These are phyloP conservation scores for Barnettozyma wickerhamii DNA, from an alignment of 805 yeast species.

Conservation along the genomic window DNA sequence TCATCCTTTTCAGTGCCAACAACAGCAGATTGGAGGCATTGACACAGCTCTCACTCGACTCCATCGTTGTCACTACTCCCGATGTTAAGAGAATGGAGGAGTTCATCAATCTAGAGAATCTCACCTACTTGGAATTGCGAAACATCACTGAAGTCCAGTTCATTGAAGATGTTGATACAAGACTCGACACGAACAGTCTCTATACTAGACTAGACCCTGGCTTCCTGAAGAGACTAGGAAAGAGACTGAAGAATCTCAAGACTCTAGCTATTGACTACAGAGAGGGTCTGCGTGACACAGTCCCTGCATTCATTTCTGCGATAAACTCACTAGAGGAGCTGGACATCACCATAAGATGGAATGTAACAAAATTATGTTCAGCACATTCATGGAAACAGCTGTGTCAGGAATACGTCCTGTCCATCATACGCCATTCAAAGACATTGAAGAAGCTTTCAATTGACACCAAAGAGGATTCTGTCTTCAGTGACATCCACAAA, in stretches of 20 bases:
- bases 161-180: constrained; percentile 12
- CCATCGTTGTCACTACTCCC: constrained; percentile 11
- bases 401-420: constrained; percentile 15
- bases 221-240: constrained; percentile 27
- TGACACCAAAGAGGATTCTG: constrained; percentile 37
- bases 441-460: constrained; percentile 33
- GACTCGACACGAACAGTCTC: constrained; percentile 14
- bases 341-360: constrained; percentile 39
- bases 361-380: constrained; percentile 29
- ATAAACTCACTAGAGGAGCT: constrained; percentile 30
- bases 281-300: constrained; percentile 38
- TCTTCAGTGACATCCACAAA: constrained; percentile 28
- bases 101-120: constrained; percentile 7
- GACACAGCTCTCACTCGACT: constrained; percentile 13
- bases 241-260: constrained; percentile 24
- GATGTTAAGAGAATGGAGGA: constrained; percentile 15
- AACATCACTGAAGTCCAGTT: constrained; percentile 35
- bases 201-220: constrained; percentile 17
- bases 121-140: constrained; percentile 29
- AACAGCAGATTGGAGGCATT: constrained; percentile 6
- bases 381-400: constrained; percentile 21
- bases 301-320: constrained; percentile 30
- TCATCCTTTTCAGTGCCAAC: constrained; percentile 8
- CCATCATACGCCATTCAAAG: constrained; percentile 17
- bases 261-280: constrained; percentile 36